These are phyloP conservation scores for Penicillium waksmanii DNA, from an alignment of 495 filamentous ascomycete genomes.

Conservation along the genomic window DNA sequence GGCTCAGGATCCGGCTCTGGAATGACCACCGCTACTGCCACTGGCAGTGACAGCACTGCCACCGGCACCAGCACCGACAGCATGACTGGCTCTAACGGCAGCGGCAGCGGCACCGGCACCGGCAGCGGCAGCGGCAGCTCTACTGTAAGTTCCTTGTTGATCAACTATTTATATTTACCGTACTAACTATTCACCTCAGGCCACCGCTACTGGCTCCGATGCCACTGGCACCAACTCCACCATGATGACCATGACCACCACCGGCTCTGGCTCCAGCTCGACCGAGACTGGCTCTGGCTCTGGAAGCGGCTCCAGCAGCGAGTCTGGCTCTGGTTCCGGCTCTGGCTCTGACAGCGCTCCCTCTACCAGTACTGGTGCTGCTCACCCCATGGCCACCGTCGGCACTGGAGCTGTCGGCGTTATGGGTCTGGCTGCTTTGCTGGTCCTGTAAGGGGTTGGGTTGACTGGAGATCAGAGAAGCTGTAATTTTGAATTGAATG, in stretches of 20 bases:
- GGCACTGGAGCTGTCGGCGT: conserved; percentile 42
- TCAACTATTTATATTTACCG: conserved; percentile 1
- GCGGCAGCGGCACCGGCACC: neutral
- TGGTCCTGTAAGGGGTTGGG: conserved; percentile 41
- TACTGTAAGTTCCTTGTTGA: neutral
- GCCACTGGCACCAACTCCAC: conserved; percentile 3
- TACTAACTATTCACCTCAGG: conserved; percentile 9
- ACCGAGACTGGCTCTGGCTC: conserved; percentile 10
- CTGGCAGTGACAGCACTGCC: conserved; percentile 11
- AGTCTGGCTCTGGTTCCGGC: conserved; percentile 1
- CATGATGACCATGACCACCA: conserved; percentile 2
- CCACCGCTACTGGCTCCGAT: neutral
- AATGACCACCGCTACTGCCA: neutral
- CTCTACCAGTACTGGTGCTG: conserved; percentile 32
- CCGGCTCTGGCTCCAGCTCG: conserved; percentile 11
- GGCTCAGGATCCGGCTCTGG: conserved; percentile 2
- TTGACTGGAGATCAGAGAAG: neutral
- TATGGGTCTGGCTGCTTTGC: conserved; percentile 44
- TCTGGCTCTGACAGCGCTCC: conserved; percentile 27
- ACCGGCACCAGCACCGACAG: conserved; percentile 7
- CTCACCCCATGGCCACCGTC: conserved; percentile 39
- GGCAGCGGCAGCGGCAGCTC: conserved; percentile 6
- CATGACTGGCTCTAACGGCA: neutral
- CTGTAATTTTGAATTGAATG: neutral
- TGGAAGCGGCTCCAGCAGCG: neutral